Conservation (phyloP, 441 rosid species). For the Jatropha multifida region DNA sequence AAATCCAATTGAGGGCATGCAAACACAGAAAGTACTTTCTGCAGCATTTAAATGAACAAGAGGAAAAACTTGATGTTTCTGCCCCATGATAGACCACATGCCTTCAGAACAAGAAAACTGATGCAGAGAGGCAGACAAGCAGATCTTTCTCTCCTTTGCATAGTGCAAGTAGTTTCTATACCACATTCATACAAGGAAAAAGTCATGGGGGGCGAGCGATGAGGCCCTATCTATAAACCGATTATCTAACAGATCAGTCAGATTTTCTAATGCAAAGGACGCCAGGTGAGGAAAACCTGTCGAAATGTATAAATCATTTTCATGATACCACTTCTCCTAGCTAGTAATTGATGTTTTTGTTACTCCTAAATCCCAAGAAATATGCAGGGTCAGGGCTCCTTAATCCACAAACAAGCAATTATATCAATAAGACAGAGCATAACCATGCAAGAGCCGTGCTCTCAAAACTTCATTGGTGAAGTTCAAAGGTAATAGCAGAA, state of each 20-base stretch:
- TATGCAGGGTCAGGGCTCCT: background rate
- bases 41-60: background rate
- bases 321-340: constrained; percentile 1
- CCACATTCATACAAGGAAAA: background rate
- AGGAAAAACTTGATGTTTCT: background rate
- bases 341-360: background rate
- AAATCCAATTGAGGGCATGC: constrained; percentile 13
- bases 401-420: background rate
- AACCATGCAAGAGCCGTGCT: background rate
- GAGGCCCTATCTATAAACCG: background rate
- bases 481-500: background rate
- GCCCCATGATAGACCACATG: background rate
- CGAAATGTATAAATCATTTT: background rate
- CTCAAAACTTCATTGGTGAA: background rate
- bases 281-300: background rate
- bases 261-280: background rate
- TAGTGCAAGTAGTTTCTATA: background rate
- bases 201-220: background rate
- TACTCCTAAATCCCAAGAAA: background rate
- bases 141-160: background rate
- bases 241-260: background rate
- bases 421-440: background rate
- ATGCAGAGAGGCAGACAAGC: background rate
- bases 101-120: background rate
- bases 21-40: background rate